A percentile compares a stretch with the other conserved stretches of the same genome.
These are phyloP conservation scores for Stemphylium beticola DNA, from an alignment of 2,329 filamentous ascomycete genomes.

Conservation along the genomic window DNA sequence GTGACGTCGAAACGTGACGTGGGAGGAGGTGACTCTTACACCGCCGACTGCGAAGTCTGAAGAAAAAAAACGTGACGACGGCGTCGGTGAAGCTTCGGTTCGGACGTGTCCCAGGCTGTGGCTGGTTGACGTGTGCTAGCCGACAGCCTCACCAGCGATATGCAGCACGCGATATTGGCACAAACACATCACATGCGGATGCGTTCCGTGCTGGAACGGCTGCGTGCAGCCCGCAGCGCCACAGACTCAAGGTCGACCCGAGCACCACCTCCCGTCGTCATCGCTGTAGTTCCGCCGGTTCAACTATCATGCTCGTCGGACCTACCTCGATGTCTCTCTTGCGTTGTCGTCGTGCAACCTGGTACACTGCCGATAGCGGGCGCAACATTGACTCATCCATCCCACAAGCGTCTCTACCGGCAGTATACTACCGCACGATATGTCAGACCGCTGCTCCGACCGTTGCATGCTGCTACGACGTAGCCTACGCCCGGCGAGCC, in stretches of 20 bases:
- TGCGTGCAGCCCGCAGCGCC: slow-evolving; percentile 27
- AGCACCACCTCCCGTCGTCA: slow-evolving; percentile 19
- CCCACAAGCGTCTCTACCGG: slow-evolving; percentile 13
- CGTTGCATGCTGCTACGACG: slow-evolving; percentile 10
- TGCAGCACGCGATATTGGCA: slow-evolving; percentile 37
- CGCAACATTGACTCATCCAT: slow-evolving; percentile 9
- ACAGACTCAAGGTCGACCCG: slow-evolving; percentile 5
- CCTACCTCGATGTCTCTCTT: slow-evolving; percentile 5
- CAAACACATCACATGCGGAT: slow-evolving; percentile 22
- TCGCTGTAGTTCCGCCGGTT: slow-evolving; percentile 2
- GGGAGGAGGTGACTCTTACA: slow-evolving; percentile 18
- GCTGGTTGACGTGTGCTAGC: slow-evolving; percentile 16
- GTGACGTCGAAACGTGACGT: neutral
- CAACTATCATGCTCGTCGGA: slow-evolving; percentile 7
- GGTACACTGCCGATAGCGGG: neutral
- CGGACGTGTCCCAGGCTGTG: slow-evolving; percentile 13
- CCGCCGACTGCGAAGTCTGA: slow-evolving; percentile 17
- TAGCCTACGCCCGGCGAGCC: slow-evolving; percentile 14
- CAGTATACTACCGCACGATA: slow-evolving; percentile 8
- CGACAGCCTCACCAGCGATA: slow-evolving; percentile 31
- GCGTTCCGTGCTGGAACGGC: slow-evolving; percentile 24
- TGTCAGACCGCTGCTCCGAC: slow-evolving; percentile 37
- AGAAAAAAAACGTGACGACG: too few species aligned
- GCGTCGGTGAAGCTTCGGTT: slow-evolving; percentile 22
- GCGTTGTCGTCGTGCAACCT: slow-evolving; percentile 15